Conservation (phyloP, 139 green algal species). For the Auxenochlorella pyrenoidosa region DNA sequence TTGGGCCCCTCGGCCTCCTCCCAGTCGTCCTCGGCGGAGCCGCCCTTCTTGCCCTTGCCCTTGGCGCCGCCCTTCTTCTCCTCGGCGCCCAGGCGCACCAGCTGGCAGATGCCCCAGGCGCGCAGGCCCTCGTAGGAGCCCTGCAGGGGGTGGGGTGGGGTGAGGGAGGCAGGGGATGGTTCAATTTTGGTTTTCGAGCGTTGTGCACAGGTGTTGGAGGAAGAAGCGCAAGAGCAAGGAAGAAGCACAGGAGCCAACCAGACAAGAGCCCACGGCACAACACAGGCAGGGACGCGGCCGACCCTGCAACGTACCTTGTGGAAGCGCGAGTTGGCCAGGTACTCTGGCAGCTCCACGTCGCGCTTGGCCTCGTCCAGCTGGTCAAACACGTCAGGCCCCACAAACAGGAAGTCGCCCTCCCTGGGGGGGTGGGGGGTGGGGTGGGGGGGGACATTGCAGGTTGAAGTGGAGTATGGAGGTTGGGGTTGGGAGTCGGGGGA, state of each 20-base stretch:
- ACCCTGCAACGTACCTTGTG: constrained; percentile 61
- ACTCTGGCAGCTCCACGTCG: constrained; percentile 58
- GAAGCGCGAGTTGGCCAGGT: constrained; percentile 65
- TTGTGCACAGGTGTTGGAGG: too few species aligned
- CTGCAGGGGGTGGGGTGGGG: too few species aligned
- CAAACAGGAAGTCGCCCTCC: constrained; percentile 83
- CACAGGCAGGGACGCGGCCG: neutral
- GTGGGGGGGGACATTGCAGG: neutral
- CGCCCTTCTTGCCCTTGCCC: constrained; percentile 39
- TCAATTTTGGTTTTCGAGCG: too few species aligned
- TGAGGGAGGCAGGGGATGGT: neutral
- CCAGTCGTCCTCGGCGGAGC: neutral
- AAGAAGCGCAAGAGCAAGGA: too few species aligned
- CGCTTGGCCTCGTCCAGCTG: constrained; percentile 42
- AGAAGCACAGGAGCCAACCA: too few species aligned
- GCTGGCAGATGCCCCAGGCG: constrained; percentile 75
- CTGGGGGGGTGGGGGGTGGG: neutral
- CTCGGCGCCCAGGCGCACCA: constrained; percentile 64
- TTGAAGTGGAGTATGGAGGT: neutral
- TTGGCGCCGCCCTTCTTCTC: constrained; percentile 21
- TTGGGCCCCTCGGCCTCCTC: neutral
- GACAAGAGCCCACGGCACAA: too few species aligned
- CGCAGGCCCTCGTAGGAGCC: constrained; percentile 75
- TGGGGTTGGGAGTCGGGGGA: too few species aligned
- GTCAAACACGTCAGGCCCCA: constrained; percentile 71